phyloP scores from a whole-genome alignment of 305 asterid genomes.

The Fraxinus greggii region DNA sequence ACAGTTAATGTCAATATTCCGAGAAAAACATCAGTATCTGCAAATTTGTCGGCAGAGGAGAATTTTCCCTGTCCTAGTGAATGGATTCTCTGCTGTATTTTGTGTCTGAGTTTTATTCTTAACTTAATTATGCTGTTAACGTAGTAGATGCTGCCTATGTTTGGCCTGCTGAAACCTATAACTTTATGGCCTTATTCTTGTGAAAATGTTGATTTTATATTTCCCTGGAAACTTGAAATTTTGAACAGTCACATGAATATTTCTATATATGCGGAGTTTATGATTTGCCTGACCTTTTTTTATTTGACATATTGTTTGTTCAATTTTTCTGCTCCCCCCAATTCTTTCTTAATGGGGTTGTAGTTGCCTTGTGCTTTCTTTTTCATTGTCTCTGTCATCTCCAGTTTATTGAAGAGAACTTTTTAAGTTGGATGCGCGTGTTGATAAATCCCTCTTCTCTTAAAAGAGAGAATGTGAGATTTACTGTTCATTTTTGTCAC shows the following conservation, averaged over 20 bases:
- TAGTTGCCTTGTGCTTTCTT: no score
- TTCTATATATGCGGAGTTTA: neutral
- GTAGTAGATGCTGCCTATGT: neutral
- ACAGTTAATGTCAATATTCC: conserved; percentile 29
- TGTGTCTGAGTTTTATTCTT: neutral
- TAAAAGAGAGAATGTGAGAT: no score
- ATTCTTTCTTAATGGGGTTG: neutral
- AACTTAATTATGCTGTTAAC: neutral
- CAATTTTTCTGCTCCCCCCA: neutral
- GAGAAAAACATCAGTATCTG: conserved; percentile 17
- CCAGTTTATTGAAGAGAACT: no score
- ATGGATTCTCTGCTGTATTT: conserved; percentile 15
- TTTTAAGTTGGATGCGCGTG: no score
- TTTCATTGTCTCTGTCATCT: no score
- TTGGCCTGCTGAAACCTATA: neutral
- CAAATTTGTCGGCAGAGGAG: conserved; percentile 26
- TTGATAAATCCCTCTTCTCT: no score
- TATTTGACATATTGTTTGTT: neutral
- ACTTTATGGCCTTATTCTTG: neutral
- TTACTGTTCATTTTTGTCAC: no score
- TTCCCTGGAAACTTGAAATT: neutral
- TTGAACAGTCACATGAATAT: neutral
- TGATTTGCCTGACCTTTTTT: neutral
- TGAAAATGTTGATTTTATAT: neutral
- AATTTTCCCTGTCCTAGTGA: neutral